Conservation (phyloP, 208 protist species). For the Blastocrithidia nonstop region DNA sequence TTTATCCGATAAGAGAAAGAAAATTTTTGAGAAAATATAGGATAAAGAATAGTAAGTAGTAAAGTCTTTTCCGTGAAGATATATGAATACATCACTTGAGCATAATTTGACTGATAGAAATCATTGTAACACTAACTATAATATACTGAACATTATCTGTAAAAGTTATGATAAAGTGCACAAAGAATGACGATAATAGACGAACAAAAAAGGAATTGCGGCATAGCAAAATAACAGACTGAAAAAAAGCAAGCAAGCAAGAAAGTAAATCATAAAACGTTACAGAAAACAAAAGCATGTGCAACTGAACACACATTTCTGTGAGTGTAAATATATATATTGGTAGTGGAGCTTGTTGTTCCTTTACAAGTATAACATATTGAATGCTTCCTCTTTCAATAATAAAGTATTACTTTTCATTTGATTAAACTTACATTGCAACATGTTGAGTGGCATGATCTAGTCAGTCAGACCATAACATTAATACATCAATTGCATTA, state of each 20-base stretch:
- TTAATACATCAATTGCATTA: constrained; percentile 41
- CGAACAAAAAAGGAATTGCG: background rate
- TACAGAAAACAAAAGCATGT: too few relatives aligned
- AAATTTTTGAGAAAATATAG: background rate
- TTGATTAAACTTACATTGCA: too few relatives aligned
- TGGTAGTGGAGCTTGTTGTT: too few relatives aligned
- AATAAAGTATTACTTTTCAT: too few relatives aligned
- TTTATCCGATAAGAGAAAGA: constrained; percentile 1
- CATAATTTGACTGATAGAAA: too few relatives aligned
- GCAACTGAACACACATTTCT: background rate
- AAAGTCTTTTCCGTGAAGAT: background rate
- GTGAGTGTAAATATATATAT: constrained; percentile 3
- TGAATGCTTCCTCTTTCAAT: too few relatives aligned
- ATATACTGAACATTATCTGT: background rate
- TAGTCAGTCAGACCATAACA: constrained; percentile 56
- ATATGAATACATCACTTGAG: background rate
- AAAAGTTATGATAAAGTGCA: constrained; percentile 2
- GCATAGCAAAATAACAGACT: background rate
- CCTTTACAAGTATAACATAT: too few relatives aligned
- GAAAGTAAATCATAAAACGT: too few relatives aligned
- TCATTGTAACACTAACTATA: constrained; percentile 1
- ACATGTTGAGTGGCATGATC: too few relatives aligned
- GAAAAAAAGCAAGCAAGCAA: too few relatives aligned
- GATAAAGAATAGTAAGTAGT: background rate
- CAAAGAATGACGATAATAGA: background rate